Conservation (phyloP, 164 flowering plant genomes). For the Dillenia turbinata region DNA sequence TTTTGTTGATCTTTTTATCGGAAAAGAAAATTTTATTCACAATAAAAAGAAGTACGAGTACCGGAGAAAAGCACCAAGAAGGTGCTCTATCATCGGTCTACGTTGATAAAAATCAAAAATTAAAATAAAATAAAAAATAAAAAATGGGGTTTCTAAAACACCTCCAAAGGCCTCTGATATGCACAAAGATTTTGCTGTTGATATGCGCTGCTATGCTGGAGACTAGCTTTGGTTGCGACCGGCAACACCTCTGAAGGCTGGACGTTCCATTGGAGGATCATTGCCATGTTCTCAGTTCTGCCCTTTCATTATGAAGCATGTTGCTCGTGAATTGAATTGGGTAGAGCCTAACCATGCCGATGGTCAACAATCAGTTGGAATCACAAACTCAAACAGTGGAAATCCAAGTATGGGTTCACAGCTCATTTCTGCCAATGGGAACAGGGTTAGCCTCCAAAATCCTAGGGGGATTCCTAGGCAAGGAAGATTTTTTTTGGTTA, state of each 20-base stretch:
- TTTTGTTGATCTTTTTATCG: no score
- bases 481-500: no score
- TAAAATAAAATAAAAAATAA: no score
- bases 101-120: no score
- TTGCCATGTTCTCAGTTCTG: slow-evolving; percentile 98
- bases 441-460: slow-evolving; percentile 43
- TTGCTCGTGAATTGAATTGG: slow-evolving; percentile 92
- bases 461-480: slow-evolving; percentile 54
- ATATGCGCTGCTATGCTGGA: slow-evolving; percentile 99
- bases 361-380: slow-evolving; percentile 60
- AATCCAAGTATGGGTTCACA: slow-evolving; percentile 53
- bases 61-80: no score
- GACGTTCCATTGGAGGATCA: slow-evolving; percentile 87
- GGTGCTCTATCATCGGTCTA: no score
- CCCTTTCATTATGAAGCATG: slow-evolving; percentile 99
- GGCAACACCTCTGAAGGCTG: slow-evolving; percentile 95
- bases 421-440: slow-evolving; percentile 42
- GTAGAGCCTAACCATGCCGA: slow-evolving; percentile 65
- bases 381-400: slow-evolving; percentile 39
- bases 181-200: slow-evolving; percentile 92
- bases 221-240: slow-evolving; percentile 99
- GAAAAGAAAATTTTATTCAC: no score
- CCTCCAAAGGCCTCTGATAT: no score
- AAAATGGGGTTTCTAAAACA: no score
- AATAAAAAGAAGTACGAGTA: no score